A percentile compares a stretch with the other conserved stretches of the same genome.
These are phyloP conservation scores for Saccharum spontaneum DNA, from an alignment of 176 grass and related monocot species.

Conservation along the genomic window DNA sequence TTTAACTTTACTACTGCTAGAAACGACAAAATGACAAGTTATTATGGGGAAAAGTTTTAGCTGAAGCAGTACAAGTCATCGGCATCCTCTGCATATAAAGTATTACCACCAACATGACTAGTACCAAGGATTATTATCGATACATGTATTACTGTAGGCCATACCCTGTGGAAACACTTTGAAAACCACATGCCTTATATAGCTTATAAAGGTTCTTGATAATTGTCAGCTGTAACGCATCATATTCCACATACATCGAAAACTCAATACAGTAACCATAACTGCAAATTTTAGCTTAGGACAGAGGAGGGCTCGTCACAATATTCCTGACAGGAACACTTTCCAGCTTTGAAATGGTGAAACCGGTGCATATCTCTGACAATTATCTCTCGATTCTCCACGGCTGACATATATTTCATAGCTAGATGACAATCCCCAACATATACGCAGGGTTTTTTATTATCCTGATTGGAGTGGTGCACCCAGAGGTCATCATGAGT, in stretches of 20 bases:
- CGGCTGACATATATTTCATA: constrained; percentile 60
- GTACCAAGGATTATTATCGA: neutral
- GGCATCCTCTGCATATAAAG: neutral
- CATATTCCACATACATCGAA: neutral
- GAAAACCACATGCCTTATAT: neutral
- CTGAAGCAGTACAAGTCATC: no score
- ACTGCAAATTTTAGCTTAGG: neutral
- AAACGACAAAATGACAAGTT: neutral
- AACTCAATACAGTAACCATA: neutral
- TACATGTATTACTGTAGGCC: neutral
- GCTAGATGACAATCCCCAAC: constrained; percentile 68
- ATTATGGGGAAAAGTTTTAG: no score
- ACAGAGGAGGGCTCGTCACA: constrained; percentile 36
- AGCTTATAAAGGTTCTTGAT: neutral
- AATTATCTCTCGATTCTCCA: constrained; percentile 62
- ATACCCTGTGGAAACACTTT: neutral
- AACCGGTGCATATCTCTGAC: constrained; percentile 64
- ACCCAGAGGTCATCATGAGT: constrained; percentile 43
- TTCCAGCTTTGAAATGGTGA: constrained; percentile 68
- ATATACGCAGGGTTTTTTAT: constrained; percentile 70
- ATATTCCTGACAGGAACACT: constrained; percentile 60
- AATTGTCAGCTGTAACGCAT: neutral
- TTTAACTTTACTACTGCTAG: neutral
- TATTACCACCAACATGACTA: neutral
- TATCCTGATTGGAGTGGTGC: constrained; percentile 47